Percentiles rank a stretch among this genome's conserved stretches.
These are phyloP conservation scores for Triticum dicoccoides DNA, from an alignment of 176 grass and related monocot species.

Conservation along the genomic window DNA sequence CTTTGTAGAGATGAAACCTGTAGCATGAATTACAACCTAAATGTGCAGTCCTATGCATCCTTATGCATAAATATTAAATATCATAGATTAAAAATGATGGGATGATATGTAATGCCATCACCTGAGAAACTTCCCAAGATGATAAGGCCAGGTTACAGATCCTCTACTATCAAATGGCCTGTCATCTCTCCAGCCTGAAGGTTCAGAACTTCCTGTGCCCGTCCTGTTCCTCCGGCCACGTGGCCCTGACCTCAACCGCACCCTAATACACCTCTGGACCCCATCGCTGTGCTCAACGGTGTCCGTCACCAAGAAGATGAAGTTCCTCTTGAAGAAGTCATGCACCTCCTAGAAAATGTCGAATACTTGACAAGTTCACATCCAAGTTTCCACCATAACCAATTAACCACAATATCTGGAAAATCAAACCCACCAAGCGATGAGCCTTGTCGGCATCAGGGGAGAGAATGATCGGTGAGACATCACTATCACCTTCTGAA, in stretches of 20 bases:
- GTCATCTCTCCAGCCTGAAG: conserved; percentile 49
- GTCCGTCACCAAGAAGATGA: conserved; percentile 78
- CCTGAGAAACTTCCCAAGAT: conserved; percentile 82
- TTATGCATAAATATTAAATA: background rate
- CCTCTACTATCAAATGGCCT: conserved; percentile 85
- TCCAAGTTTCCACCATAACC: background rate
- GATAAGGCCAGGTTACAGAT: conserved; percentile 65
- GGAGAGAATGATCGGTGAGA: conserved; percentile 66
- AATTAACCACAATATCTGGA: background rate
- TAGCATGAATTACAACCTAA: conserved; percentile 5
- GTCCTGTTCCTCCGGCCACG: conserved; percentile 35
- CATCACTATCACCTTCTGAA: conserved; percentile 35
- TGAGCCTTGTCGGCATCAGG: conserved; percentile 76
- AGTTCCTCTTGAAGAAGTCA: conserved; percentile 94
- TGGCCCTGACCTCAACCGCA: conserved; percentile 46
- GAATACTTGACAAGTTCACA: conserved; percentile 2
- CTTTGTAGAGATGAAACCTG: conserved; percentile 94
- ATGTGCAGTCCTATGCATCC: background rate
- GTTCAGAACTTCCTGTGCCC: conserved; percentile 14
- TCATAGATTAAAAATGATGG: background rate
- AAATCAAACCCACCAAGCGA: conserved; percentile 59
- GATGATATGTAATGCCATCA: conserved; percentile 10
- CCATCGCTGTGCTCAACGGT: conserved; percentile 73
- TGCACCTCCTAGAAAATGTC: conserved; percentile 65
- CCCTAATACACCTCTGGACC: conserved; percentile 73